phyloP scores from a whole-genome alignment of 1,284 basidiomycete species.

The Singerocomus inundabilis region DNA sequence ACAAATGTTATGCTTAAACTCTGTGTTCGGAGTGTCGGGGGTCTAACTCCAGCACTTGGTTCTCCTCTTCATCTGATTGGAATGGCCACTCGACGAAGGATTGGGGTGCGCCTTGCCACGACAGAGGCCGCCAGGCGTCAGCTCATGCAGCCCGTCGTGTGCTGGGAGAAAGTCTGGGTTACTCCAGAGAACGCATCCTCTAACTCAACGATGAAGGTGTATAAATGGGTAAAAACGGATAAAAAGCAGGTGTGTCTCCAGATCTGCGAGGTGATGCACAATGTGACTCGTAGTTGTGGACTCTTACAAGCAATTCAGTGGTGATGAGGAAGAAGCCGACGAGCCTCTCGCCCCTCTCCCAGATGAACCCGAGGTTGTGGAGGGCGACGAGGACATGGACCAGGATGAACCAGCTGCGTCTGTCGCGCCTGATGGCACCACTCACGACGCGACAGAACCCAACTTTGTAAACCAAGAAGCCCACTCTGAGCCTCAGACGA shows the following conservation, averaged over 20 bases:
- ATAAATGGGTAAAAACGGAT: slow-evolving; percentile 74
- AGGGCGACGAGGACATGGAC: slow-evolving; percentile 59
- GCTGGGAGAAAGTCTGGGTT: slow-evolving; percentile 74
- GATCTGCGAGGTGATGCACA: background rate
- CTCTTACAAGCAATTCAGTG: slow-evolving; percentile 66
- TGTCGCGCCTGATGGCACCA: slow-evolving; percentile 38
- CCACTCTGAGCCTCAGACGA: slow-evolving; percentile 49
- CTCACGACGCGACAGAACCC: slow-evolving; percentile 33
- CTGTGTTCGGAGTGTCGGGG: slow-evolving; percentile 17
- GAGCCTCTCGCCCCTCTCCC: slow-evolving; percentile 75
- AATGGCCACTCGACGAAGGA: slow-evolving; percentile 71
- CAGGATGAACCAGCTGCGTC: slow-evolving; percentile 64
- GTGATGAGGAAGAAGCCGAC: slow-evolving; percentile 73
- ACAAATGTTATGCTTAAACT: background rate
- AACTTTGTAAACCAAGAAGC: slow-evolving; percentile 34
- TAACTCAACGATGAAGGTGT: slow-evolving; percentile 61
- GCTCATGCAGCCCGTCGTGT: slow-evolving; percentile 76
- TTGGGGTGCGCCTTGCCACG: slow-evolving; percentile 70
- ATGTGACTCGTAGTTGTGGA: slow-evolving; percentile 8
- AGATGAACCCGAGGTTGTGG: slow-evolving; percentile 65
- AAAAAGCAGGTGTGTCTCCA: slow-evolving; percentile 58
- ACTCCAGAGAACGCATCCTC: slow-evolving; percentile 50
- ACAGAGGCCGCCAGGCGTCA: slow-evolving; percentile 76
- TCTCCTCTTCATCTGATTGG: background rate
- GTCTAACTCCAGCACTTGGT: slow-evolving; percentile 9